Conservation (phyloP, 1,139 yeast genomes). For the Pichia sp. region DNA sequence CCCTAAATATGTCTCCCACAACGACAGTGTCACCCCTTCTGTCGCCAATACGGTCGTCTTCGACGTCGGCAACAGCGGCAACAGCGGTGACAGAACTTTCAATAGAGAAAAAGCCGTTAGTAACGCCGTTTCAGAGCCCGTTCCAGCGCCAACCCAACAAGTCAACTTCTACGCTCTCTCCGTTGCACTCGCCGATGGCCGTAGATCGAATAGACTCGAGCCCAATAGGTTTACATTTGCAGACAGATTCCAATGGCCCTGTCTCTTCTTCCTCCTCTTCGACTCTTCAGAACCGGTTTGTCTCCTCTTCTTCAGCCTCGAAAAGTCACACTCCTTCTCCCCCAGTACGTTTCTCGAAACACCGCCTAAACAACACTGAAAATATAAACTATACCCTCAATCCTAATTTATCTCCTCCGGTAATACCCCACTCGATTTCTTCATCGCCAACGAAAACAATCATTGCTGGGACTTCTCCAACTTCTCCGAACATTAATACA, state of each 20-base stretch:
- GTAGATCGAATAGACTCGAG: neutral
- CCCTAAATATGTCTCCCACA: neutral
- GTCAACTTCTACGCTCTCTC: neutral
- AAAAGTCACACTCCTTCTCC: constrained; percentile 2
- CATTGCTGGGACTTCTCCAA: neutral
- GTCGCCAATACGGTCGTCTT: neutral
- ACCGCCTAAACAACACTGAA: constrained; percentile 13
- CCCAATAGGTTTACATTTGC: neutral
- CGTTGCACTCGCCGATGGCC: neutral
- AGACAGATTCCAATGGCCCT: neutral
- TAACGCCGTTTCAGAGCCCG: neutral
- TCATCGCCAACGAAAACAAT: constrained; percentile 4
- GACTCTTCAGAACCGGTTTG: neutral
- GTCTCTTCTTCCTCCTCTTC: neutral
- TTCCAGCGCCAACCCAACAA: neutral
- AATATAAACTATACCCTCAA: constrained; percentile 7
- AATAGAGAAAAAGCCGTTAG: neutral
- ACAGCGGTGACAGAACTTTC: neutral
- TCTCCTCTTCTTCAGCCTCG: constrained; percentile 2
- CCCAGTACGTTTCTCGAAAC: constrained; percentile 7
- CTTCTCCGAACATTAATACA: neutral
- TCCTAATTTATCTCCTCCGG: neutral
- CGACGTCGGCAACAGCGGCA: neutral
- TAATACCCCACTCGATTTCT: constrained; percentile 1
- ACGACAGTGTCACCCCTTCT: neutral